These are phyloP conservation scores for Clitocybe nebularis DNA, from an alignment of 1,284 basidiomycete species.

Conservation along the genomic window DNA sequence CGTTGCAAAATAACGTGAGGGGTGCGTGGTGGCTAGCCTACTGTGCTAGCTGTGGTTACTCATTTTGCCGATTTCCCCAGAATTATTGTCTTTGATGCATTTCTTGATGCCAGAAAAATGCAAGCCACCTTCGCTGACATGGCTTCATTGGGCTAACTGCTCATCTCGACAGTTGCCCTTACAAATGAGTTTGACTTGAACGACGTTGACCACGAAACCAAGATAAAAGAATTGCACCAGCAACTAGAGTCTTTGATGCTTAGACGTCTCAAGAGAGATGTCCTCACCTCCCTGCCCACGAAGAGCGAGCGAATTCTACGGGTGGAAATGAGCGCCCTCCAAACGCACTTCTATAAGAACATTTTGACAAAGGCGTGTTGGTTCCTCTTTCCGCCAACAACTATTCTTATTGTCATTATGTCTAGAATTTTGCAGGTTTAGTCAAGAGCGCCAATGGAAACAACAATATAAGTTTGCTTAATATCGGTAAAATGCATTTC, in stretches of 20 bases:
- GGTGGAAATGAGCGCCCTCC: constrained; percentile 96
- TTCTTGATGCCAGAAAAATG: constrained; percentile 99
- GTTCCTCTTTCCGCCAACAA: neutral
- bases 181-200: constrained; percentile 94
- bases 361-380: constrained; percentile 84
- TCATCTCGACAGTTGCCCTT: constrained; percentile 55
- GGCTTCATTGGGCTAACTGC: neutral
- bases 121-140: constrained; percentile 34
- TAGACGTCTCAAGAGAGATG: constrained; percentile 92
- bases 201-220: constrained; percentile 89
- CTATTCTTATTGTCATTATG: constrained; percentile 7
- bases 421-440: constrained; percentile 88
- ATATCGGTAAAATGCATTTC: constrained; percentile 64
- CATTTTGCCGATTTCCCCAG: constrained; percentile 36
- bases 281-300: constrained; percentile 94
- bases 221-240: constrained; percentile 93
- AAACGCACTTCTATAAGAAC: constrained; percentile 99
- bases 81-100: constrained; percentile 95
- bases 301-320: constrained; percentile 98
- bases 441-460: constrained; percentile 85
- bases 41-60: neutral
- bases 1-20: constrained; percentile 98
- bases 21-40: constrained; percentile 45
- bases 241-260: constrained; percentile 96
- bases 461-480: constrained; percentile 87